Base-by-base conservation (phyloP, 1,284 basidiomycete species). In the Microbotryomycetes sp. region DNA sequence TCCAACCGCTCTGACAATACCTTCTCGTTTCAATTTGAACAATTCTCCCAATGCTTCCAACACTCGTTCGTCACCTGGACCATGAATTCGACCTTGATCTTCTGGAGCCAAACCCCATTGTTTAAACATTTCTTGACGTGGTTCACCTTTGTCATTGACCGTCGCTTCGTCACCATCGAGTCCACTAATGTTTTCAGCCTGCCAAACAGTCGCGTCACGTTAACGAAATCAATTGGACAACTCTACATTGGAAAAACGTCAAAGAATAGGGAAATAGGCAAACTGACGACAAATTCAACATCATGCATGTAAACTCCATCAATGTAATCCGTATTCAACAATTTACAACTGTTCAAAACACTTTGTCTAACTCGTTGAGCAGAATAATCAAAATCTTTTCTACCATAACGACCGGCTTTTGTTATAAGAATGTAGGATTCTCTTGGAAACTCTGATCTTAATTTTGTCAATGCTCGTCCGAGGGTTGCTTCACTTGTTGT, bases 241-340 rank as follows among this genome's bases (percentile, higher is more conserved):
- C n/a, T 76, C n/a, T n/a, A n/a, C n/a, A n/a, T 72, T 2, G 76
- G 69, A 70, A 85, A 84, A 61, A 84, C 79, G 19, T 76, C 75
- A 4, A 67, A 64, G 3, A 75, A 75, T 49, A 77, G 77, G 0
- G 83, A 81, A 26, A 79, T 74, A 51, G n/a, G n/a, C n/a, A 78
- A 74, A 1, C 84, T 81, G 26, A 83, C 82, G 14, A 96, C 84
- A 72, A 88, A 97, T 78, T 98, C 94, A 62, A 89, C 82, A 74
- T 97, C 94, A 74, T 98, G 94, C 42, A 97, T 79, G 71, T 92
- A 93, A 1, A 93, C 88, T 1, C 58, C 81, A 71, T 94, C 92
- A 25, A 96, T 80, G 72, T 93, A 92, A 54, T 80, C 77, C 7
- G 91, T 94, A 54, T 86, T 82, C 59, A 97, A 74, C 25, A 92